phyloP scores from a whole-genome alignment of 768 basidiomycete genomes.

The Lactifluus subvellereus region DNA sequence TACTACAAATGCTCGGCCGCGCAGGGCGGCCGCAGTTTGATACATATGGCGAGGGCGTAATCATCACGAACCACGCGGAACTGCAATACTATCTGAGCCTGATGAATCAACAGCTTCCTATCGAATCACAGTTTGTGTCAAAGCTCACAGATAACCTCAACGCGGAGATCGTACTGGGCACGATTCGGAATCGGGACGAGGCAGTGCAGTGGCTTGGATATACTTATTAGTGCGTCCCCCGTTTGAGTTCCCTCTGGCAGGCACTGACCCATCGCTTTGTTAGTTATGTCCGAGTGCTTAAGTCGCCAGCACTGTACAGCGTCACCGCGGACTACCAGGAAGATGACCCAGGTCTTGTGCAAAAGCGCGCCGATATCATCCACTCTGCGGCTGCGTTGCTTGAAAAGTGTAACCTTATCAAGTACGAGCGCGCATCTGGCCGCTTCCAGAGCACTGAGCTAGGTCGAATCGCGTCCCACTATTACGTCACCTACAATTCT shows the following conservation, averaged over 20 bases:
- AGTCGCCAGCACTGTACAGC: slow-evolving; percentile 79
- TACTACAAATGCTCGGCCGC: slow-evolving; percentile 96
- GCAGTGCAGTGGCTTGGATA: slow-evolving; percentile 97
- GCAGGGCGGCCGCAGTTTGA: slow-evolving; percentile 98
- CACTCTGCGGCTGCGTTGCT: slow-evolving; percentile 91
- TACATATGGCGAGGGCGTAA: slow-evolving; percentile 94
- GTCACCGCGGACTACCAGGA: slow-evolving; percentile 89
- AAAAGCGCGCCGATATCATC: slow-evolving; percentile 90
- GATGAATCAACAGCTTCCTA: slow-evolving; percentile 95
- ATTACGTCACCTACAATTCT: slow-evolving; percentile 90
- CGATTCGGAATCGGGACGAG: slow-evolving; percentile 90
- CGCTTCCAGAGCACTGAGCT: slow-evolving; percentile 91
- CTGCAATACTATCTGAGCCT: slow-evolving; percentile 94
- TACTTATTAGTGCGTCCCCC: slow-evolving; percentile 56
- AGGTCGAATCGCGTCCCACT: slow-evolving; percentile 90
- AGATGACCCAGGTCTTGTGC: slow-evolving; percentile 73
- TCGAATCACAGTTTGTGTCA: slow-evolving; percentile 90
- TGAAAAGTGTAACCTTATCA: slow-evolving; percentile 91
- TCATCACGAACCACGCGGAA: slow-evolving; percentile 97
- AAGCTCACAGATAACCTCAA: slow-evolving; percentile 94
- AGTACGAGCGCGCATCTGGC: slow-evolving; percentile 86
- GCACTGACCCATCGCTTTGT: slow-evolving; percentile 23
- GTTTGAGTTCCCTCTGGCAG: slow-evolving; percentile 4
- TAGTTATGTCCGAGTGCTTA: slow-evolving; percentile 94
- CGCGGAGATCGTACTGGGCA: slow-evolving; percentile 94